Evolutionary conservation across 257 asterid genomes (phyloP), one percentile per base, ranked within the genome.

Genomic region (Haberlea rhodopensis): DNA sequence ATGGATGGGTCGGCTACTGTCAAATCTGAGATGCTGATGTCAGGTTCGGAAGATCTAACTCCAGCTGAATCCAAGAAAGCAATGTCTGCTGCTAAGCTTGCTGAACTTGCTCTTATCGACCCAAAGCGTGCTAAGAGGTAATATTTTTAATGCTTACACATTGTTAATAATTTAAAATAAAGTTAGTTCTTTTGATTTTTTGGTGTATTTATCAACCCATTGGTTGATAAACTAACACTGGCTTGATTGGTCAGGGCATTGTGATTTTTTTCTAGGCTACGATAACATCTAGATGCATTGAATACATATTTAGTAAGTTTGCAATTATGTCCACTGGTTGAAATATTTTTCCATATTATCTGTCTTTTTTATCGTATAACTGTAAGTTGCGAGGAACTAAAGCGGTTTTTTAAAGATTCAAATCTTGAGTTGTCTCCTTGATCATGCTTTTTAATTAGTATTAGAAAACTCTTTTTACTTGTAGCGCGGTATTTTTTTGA

Each of bases 81-180:
- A 7, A 75, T 83, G 59, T 89, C 99, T 74, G 95, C 96, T 60
- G 91, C 97, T 66, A 92, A 92, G 83, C 97, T 92, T 67, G 88
- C 97, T 66, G 99, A 92, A 74, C 97, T 92, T 68, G 99, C 99
- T 55, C 83, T 89, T 46, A 76, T 92, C 59, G 99, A 92, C 81
- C 99, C 97, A 22, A 92, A 92, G 74, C 96, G 97, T 68, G 99
- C 99, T 23, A 92, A 92, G 81, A 81, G 99, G 99, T 91, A 83
- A 13, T 28, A 52, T 34, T 49, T 75, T 63, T 45, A 15, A 29
- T 66, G 2, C 57, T 37, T 53, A 28, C 8, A 21, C 58, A 62
- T 53, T 8, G 49, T 57, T 62, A 20, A 29, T 22, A 19, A n/a
- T 40, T 8, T 40, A 5, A 55, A 45, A 19, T 45, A 53, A 28